phyloP scores from a whole-genome alignment of 192 early-diverging fungal genomes.

The Umbelopsis sp. region DNA sequence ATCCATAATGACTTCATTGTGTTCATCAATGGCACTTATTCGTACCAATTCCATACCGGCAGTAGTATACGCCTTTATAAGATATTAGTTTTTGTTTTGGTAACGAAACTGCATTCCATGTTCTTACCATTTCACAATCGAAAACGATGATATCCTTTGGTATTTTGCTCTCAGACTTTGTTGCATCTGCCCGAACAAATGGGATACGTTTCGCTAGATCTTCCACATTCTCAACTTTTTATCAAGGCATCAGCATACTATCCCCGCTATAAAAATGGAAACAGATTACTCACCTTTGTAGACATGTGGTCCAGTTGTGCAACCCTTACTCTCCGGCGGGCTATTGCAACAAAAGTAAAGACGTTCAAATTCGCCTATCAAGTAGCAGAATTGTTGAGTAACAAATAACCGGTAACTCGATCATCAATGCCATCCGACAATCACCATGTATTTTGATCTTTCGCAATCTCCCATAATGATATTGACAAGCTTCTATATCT shows the following conservation, averaged over 20 bases:
- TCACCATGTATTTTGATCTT: conserved; percentile 31
- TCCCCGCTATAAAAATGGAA: not conserved
- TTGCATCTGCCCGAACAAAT: conserved; percentile 44
- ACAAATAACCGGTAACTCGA: too few relatives aligned
- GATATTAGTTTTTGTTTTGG: not conserved
- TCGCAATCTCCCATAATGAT: conserved; percentile 46
- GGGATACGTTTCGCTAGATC: conserved; percentile 48
- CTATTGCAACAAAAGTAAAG: conserved; percentile 55
- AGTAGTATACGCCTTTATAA: conserved; percentile 60
- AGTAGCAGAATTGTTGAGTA: not conserved
- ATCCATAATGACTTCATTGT: conserved; percentile 56
- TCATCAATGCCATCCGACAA: too few relatives aligned
- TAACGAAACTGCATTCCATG: not conserved
- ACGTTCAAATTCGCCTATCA: conserved; percentile 41
- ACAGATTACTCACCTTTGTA: conserved; percentile 54
- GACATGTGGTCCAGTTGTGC: conserved; percentile 64
- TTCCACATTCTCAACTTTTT: conserved; percentile 39
- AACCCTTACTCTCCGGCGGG: conserved; percentile 46
- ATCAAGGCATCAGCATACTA: not conserved
- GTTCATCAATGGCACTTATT: conserved; percentile 56
- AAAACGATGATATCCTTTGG: conserved; percentile 51
- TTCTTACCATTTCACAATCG: conserved; percentile 74
- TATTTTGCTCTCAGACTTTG: not conserved
- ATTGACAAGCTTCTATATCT: conserved; percentile 47
- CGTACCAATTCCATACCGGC: conserved; percentile 70